phyloP scores from a whole-genome alignment of 2,329 filamentous ascomycete genomes.

The Aspergillus felis region DNA sequence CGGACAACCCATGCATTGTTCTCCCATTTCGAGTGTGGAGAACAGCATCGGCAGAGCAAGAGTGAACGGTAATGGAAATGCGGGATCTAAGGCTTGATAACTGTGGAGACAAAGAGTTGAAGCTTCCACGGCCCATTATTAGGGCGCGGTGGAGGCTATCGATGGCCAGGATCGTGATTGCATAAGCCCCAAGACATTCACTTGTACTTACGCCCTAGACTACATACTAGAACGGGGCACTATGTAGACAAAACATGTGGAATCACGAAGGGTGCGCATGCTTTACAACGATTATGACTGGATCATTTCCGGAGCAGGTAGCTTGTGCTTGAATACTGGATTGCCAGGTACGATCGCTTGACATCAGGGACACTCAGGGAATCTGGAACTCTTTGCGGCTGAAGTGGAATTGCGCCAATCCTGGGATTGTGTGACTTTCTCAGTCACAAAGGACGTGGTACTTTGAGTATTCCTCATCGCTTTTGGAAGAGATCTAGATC shows the following conservation, averaged over 20 bases:
- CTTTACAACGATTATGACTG: too few relatives aligned
- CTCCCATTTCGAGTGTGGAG: constrained; percentile 33
- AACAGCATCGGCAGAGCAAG: constrained; percentile 2
- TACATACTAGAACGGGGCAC: too few relatives aligned
- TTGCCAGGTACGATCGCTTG: too few relatives aligned
- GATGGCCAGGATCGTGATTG: not conserved
- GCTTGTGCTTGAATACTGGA: too few relatives aligned
- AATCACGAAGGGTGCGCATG: too few relatives aligned
- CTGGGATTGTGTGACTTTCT: not conserved
- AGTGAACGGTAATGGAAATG: not conserved
- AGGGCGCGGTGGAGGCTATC: not conserved
- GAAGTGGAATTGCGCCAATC: not conserved
- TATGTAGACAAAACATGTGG: too few relatives aligned
- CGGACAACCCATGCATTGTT: constrained; percentile 46
- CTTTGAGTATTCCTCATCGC: too few relatives aligned
- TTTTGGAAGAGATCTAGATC: too few relatives aligned
- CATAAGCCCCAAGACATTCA: not conserved
- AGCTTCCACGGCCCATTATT: not conserved
- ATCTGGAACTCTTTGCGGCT: too few relatives aligned
- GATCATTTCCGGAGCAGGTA: too few relatives aligned
- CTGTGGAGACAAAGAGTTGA: not conserved
- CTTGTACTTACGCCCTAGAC: too few relatives aligned
- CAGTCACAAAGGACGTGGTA: not conserved
- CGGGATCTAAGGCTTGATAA: not conserved
- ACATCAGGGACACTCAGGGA: too few relatives aligned